Percentiles rank a stretch among this genome's conserved stretches.
Evolutionary conservation across 2,329 filamentous ascomycete genomes (phyloP).

Genomic region (Ophiostoma tasmaniense): DNA sequence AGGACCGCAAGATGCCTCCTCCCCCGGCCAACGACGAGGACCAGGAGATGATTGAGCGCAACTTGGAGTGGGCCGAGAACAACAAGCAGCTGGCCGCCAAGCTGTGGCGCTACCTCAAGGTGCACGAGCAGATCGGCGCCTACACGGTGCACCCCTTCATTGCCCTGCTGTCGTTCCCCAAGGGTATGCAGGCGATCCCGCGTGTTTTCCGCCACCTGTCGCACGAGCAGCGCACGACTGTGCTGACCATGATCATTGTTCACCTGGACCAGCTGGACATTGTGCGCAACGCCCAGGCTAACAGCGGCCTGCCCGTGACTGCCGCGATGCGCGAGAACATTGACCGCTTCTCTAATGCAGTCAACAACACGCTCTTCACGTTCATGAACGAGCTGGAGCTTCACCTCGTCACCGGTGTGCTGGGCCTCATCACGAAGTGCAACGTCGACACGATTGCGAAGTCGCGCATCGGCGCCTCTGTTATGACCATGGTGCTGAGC

Average conservation of each 20-base stretch:
- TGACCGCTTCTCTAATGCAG: conserved; percentile 77
- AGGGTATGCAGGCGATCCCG: conserved; percentile 93
- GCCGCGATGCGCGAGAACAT: conserved; percentile 75
- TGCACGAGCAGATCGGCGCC: conserved; percentile 79
- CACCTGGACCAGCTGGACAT: conserved; percentile 91
- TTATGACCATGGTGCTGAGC: conserved; percentile 89
- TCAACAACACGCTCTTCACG: conserved; percentile 82
- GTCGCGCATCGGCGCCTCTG: conserved; percentile 78
- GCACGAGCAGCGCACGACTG: conserved; percentile 86
- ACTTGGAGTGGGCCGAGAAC: conserved; percentile 71
- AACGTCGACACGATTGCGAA: conserved; percentile 78
- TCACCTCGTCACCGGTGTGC: conserved; percentile 80
- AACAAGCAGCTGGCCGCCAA: conserved; percentile 64
- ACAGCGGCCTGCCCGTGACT: conserved; percentile 38
- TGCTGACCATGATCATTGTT: conserved; percentile 90
- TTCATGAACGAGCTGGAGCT: conserved; percentile 88
- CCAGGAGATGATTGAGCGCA: conserved; percentile 59
- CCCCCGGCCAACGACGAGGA: conserved; percentile 54
- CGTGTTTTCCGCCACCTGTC: conserved; percentile 91
- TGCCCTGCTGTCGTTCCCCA: conserved; percentile 84
- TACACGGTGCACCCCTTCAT: conserved; percentile 87
- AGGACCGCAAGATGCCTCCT: conserved; percentile 69
- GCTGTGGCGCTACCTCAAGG: conserved; percentile 80
- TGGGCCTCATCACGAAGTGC: conserved; percentile 75
- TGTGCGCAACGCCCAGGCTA: conserved; percentile 69